Conservation (phyloP, 352 stramenopile genomes). For the Phytopythium vexans region DNA sequence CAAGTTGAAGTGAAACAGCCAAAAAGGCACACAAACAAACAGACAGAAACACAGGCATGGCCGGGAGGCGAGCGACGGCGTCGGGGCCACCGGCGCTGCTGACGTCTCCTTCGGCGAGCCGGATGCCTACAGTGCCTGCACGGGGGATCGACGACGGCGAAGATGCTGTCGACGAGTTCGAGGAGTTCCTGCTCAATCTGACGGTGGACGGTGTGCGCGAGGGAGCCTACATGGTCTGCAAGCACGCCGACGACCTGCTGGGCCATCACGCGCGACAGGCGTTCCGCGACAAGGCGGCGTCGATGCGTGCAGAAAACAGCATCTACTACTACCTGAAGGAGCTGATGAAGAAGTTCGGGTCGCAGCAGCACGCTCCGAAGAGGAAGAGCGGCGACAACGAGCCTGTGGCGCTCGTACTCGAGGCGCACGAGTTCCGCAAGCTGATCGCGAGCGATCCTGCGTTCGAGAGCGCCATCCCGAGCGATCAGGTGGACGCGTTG, state of each 20-base stretch:
- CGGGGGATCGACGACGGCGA: not conserved
- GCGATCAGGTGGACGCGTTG: constrained; percentile 68
- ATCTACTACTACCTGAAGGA: constrained; percentile 87
- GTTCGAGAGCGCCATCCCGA: constrained; percentile 66
- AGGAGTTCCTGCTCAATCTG: constrained; percentile 56
- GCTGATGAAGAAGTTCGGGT: constrained; percentile 69
- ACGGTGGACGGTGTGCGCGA: constrained; percentile 78
- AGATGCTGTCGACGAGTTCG: constrained; percentile 30
- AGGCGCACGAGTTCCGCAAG: constrained; percentile 74
- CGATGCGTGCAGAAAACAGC: constrained; percentile 75
- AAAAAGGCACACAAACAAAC: constrained; percentile 5
- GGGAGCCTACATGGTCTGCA: constrained; percentile 82
- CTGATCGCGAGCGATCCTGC: constrained; percentile 74
- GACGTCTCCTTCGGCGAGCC: not conserved
- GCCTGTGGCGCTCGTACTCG: constrained; percentile 46
- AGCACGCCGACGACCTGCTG: constrained; percentile 78
- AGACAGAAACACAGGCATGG: constrained; percentile 3
- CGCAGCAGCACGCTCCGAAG: constrained; percentile 33
- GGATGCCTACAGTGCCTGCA: not conserved
- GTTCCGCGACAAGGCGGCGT: constrained; percentile 82
- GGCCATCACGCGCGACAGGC: constrained; percentile 75
- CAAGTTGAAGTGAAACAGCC: constrained; percentile 19
- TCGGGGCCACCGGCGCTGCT: not conserved
- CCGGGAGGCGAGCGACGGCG: constrained; percentile 3
- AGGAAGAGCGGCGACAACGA: constrained; percentile 34